Percentiles rank a stretch among this genome's conserved stretches.
Conservation (phyloP, 2,329 filamentous ascomycete species). For the Hymenoscyphus occultus region DNA sequence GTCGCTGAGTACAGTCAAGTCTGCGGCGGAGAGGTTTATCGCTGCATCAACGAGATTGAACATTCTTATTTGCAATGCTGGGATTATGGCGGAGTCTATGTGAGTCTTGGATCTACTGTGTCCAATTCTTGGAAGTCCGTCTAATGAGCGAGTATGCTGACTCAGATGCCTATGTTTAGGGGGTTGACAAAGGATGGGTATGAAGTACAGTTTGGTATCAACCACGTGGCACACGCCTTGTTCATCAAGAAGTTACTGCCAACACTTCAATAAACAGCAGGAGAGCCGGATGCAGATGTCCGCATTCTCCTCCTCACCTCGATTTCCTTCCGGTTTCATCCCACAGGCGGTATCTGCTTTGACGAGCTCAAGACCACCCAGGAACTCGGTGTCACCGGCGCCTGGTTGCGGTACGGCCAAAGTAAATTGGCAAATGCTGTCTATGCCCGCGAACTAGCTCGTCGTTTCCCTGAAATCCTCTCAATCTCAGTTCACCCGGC, state of each 20-base stretch:
- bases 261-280: slow-evolving; percentile 31
- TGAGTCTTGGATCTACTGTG: too few species aligned
- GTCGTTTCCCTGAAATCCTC: slow-evolving; percentile 40
- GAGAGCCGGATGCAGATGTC: slow-evolving; percentile 21
- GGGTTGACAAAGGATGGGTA: slow-evolving; percentile 44
- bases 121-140: slow-evolving; percentile 39
- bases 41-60: slow-evolving; percentile 39
- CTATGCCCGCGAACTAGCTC: slow-evolving; percentile 42
- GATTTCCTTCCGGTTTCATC: slow-evolving; percentile 11
- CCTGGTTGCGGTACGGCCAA: slow-evolving; percentile 35
- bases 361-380: slow-evolving; percentile 14
- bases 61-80: slow-evolving; percentile 47
- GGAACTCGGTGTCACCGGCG: slow-evolving; percentile 4
- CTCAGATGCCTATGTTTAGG: too few species aligned
- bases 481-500: slow-evolving; percentile 42
- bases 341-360: slow-evolving; percentile 18
- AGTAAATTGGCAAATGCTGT: slow-evolving; percentile 49
- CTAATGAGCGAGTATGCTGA: slow-evolving; percentile 14
- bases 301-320: slow-evolving; percentile 24
- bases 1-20: slow-evolving; percentile 43
- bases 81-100: slow-evolving; percentile 18
- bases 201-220: slow-evolving; percentile 47
- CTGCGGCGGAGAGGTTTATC: slow-evolving; percentile 38
- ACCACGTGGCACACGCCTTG: slow-evolving; percentile 47
- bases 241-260: slow-evolving; percentile 40